Conservation (phyloP, 176 grass and related monocot genomes). For the Juncus effusus region DNA sequence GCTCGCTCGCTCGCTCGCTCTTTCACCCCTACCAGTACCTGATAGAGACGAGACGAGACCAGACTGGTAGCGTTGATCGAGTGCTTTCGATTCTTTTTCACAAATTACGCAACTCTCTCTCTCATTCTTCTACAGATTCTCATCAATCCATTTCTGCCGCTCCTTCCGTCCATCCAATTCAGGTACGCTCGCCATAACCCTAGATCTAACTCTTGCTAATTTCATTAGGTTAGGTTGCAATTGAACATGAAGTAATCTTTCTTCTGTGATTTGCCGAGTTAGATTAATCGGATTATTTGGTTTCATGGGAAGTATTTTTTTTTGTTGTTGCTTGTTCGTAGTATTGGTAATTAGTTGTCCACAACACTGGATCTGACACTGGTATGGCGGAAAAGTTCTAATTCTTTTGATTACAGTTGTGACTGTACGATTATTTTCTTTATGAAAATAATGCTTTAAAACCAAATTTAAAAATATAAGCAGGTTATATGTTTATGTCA, state of each 20-base stretch:
- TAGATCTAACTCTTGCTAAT: constrained; percentile 18
- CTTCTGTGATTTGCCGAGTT: not conserved
- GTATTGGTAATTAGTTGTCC: not conserved
- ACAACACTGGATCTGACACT: constrained; percentile 4
- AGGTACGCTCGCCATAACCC: constrained; percentile 21
- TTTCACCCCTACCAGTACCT: constrained; percentile 4
- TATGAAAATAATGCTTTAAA: too few relatives aligned
- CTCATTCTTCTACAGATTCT: constrained; percentile 20
- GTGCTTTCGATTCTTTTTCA: too few relatives aligned
- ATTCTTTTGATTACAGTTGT: too few relatives aligned
- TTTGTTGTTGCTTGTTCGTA: not conserved
- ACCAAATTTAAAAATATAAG: too few relatives aligned
- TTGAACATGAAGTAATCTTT: not conserved
- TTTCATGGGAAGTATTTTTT: not conserved
- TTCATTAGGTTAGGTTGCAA: not conserved
- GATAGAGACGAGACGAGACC: too few relatives aligned
- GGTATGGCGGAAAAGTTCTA: too few relatives aligned
- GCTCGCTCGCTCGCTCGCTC: constrained; percentile 6
- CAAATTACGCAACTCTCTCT: constrained; percentile 12
- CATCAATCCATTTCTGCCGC: constrained; percentile 9
- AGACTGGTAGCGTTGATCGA: too few relatives aligned
- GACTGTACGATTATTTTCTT: too few relatives aligned
- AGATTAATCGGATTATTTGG: not conserved
- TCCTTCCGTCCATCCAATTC: constrained; percentile 9
- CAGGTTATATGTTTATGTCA: too few relatives aligned